phyloP scores from a whole-genome alignment of 108 stramenopile species.

The Skeletonema marinoi region DNA sequence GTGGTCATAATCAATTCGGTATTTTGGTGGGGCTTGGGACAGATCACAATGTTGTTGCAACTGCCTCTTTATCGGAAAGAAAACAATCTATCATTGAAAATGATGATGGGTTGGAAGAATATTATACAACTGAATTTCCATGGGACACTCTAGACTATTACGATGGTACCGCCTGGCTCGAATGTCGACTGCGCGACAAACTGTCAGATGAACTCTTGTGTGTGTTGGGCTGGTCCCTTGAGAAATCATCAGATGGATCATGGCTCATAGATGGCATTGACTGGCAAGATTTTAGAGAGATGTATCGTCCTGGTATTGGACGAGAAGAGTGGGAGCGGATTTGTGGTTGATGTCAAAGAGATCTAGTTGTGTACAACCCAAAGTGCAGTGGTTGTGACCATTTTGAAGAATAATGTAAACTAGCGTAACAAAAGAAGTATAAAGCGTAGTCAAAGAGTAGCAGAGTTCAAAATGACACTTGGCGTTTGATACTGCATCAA shows the following conservation, averaged over 20 bases:
- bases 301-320: constrained; percentile 77
- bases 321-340: constrained; percentile 80
- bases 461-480: not conserved
- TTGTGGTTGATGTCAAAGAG: constrained; percentile 37
- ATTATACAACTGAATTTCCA: constrained; percentile 61
- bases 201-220: constrained; percentile 53
- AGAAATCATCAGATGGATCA: constrained; percentile 44
- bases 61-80: not conserved
- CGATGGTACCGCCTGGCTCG: constrained; percentile 73
- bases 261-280: constrained; percentile 78
- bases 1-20: constrained; percentile 71
- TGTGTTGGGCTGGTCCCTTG: constrained; percentile 65
- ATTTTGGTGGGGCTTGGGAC: constrained; percentile 59
- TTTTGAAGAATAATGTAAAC: too few species aligned
- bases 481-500: not conserved
- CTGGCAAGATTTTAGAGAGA: constrained; percentile 84
- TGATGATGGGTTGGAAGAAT: not conserved
- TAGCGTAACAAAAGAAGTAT: not conserved
- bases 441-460: not conserved
- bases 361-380: not conserved
- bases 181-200: constrained; percentile 59
- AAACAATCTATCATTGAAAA: not conserved
- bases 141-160: constrained; percentile 60
- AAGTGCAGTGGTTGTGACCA: not conserved
- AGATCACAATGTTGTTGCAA: constrained; percentile 12